Evolutionary conservation across 2,329 filamentous ascomycete species (phyloP).

Genomic region (Domatiomyces catenatus): DNA sequence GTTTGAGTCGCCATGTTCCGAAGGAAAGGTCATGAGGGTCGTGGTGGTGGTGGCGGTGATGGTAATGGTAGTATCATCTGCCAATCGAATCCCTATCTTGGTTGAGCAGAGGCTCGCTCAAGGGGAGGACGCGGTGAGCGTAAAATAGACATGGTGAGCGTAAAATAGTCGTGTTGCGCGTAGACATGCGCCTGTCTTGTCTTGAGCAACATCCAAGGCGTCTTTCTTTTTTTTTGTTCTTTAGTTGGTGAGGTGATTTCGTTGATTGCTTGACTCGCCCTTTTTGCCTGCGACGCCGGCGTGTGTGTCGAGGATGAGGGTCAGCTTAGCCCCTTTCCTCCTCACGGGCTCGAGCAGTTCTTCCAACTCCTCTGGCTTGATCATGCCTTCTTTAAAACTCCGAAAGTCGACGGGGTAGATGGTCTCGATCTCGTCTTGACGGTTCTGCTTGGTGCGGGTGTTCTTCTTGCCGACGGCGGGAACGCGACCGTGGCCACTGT

Average conservation of each 20-base stretch:
- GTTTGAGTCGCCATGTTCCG: not conserved
- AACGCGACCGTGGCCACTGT: not conserved
- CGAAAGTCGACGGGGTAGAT: slow-evolving; percentile 1
- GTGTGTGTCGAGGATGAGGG: not conserved
- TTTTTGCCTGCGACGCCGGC: not conserved
- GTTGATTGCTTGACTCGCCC: not conserved
- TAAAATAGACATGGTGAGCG: not conserved
- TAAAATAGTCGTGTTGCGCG: not conserved
- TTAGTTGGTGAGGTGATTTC: not conserved
- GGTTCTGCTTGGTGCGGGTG: not conserved
- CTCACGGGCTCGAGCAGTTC: not conserved
- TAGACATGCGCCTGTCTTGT: not conserved
- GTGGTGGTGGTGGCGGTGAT: not conserved
- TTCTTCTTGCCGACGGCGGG: not conserved
- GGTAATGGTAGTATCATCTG: not conserved
- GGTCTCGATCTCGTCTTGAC: not conserved
- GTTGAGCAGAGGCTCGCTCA: not conserved
- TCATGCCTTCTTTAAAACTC: not conserved
- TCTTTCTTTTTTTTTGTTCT: not conserved
- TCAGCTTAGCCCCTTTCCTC: not conserved
- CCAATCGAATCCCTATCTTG: not conserved
- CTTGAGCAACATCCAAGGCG: not conserved
- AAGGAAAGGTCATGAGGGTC: not conserved
- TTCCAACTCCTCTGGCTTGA: not conserved
- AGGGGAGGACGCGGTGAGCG: not conserved